Conservation (phyloP, 2,329 filamentous ascomycete species). For the Paecilomyces formosus region DNA sequence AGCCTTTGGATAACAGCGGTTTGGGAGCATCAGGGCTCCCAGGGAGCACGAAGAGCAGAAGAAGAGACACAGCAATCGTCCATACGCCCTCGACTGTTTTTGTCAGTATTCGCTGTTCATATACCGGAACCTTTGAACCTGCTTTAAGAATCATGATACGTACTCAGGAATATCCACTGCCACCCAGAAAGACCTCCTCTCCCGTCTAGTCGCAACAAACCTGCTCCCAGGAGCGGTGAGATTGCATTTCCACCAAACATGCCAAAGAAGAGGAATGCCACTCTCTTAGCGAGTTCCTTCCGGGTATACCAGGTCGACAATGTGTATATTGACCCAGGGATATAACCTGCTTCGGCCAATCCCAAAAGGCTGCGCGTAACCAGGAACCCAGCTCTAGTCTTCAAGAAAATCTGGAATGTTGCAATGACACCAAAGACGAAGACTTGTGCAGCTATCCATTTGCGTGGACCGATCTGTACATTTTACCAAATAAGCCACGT, state of each 20-base stretch:
- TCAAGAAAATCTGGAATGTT: constrained; percentile 38
- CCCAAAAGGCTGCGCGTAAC: constrained; percentile 39
- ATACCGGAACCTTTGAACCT: background rate
- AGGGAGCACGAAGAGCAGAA: constrained; percentile 37
- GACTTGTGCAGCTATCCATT: constrained; percentile 45
- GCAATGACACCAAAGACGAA: constrained; percentile 43
- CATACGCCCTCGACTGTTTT: constrained; percentile 38
- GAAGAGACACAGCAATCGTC: constrained; percentile 33
- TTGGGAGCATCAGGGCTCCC: constrained; percentile 35
- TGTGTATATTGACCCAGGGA: constrained; percentile 45
- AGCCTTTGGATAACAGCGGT: constrained; percentile 32
- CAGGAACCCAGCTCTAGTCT: constrained; percentile 39
- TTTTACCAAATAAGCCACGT: constrained; percentile 13
- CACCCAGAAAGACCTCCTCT: constrained; percentile 37
- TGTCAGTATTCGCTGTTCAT: background rate
- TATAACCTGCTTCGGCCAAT: constrained; percentile 46
- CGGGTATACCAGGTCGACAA: constrained; percentile 46
- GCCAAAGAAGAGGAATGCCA: constrained; percentile 47
- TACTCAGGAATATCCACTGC: constrained; percentile 47
- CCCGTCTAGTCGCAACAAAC: constrained; percentile 40
- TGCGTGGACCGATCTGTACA: constrained; percentile 35
- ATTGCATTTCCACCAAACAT: constrained; percentile 47
- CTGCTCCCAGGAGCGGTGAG: constrained; percentile 43
- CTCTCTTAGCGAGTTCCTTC: constrained; percentile 39
- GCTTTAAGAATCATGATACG: constrained; percentile 1